Evolutionary conservation across 495 filamentous ascomycete genomes (phyloP), one percentile per base, ranked within the genome.

Genomic region (Neurospora sp.): DNA sequence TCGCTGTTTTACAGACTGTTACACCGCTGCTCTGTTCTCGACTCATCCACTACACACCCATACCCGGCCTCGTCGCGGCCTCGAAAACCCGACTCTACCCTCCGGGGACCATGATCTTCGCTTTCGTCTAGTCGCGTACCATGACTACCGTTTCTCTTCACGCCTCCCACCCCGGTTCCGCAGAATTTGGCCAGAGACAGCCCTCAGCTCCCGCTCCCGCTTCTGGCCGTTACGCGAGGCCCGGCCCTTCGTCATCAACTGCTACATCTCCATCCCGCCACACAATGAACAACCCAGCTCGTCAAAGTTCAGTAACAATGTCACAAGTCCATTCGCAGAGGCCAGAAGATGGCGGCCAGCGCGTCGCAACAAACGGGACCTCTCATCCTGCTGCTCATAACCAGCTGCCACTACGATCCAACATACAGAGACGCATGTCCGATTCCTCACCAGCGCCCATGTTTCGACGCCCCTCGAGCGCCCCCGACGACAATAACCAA

Each of bases 71-170:
- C 27, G 53, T 31, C 53, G 27, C 27, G 53, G 53, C 53, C 53
- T 65, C 27, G 53, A 35, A 65, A 61, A 35, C 31, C 53, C 53
- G 53, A 37, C 53, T 65, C 53, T 65, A 17, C 31, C 53, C 48
- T 35, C 41, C 44, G 68, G 59, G 39, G 70, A 76, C 40, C 72
- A 78, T 78, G 79, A 45, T 73, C 17, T 45, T n/a, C 41, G 35
- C 35, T 59, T 69, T n/a, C 27, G 14, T 8, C 10, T 77, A 80
- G 70, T 70, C 42, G 53, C 53, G 27, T 68, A 78, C 68, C 44
- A 81, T 81, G 79, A 78, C 79, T 72, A 74, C 78, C 53, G 71
- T 81, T 53, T 77, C 77, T n/a, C 71, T 74, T 38, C 72, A 75
- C 68, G 40, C 70, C 37, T 68, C 40, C 53, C 27, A 72, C 59